Base-by-base conservation (phyloP, 495 filamentous ascomycete genomes). In the Saxispiralis lemnorum region DNA sequence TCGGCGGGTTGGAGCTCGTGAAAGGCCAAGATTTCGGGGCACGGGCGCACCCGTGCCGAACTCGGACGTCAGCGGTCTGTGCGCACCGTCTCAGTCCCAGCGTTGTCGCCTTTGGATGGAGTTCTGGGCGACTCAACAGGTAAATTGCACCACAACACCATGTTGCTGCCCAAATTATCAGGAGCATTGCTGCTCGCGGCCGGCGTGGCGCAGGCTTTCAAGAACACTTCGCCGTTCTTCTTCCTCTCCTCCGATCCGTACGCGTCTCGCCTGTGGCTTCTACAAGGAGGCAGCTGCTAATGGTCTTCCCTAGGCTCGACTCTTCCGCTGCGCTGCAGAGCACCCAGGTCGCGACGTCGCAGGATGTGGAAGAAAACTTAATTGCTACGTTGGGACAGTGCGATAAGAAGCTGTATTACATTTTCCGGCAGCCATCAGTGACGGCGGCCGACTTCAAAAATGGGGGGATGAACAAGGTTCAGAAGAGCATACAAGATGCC, bases 141-240 rank as follows among this genome's bases (percentile, higher is more conserved):
- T 28, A 9, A 28, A 28, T 28, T 9, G n/a, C 24, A 28, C 9
- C 24, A 5, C 13, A 21, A 38, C 42, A 46, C n/a, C 24, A 51
- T 51, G 47, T 31, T 45, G 43, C 38, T 51, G 19, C 47, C 37
- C n/a, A 41, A 14, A 36, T 13, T 46, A 46, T 9, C 14, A 34
- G 67, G 73, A 47, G 62, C 74, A 43, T 53, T 83, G 34, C 71
- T 79, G 57, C 69, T 81, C 47, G 69, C 67, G 54, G 66, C 69
- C 59, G 64, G 67, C 44, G 61, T 68, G 11, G 74, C 66, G 40
- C 66, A 72, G 31, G 85, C 85, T 13, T 88, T 92, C 62, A 73
- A 70, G 38, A 79, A 93, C 53, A 81, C 85, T 0, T 86, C 83
- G 35, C 87, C 87, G 13, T 89, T 92, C 57, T 70, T 93, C 61